Evolutionary conservation across 768 basidiomycete species (phyloP).

Genomic region (Cantharellus anzutake): DNA sequence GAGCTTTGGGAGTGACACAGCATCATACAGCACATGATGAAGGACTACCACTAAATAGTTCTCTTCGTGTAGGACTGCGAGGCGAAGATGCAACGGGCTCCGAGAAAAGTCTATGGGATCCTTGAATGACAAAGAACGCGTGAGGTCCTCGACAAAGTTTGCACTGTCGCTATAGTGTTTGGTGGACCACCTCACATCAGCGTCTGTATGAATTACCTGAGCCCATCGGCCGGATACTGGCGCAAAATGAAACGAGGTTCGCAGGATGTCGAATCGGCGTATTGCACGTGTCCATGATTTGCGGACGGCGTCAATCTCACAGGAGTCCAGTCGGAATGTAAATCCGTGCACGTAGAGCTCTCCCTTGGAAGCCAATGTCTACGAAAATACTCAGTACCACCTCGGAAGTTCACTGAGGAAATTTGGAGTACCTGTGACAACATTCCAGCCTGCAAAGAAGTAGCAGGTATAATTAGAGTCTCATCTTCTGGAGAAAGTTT

Average conservation of each 20-base stretch:
- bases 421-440: conserved; percentile 24
- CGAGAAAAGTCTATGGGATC: neutral
- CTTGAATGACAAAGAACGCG: neutral
- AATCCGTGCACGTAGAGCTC: conserved; percentile 18
- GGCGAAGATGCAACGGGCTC: neutral
- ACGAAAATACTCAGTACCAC: neutral
- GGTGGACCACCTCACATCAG: neutral
- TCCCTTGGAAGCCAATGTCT: neutral
- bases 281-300: conserved; percentile 21
- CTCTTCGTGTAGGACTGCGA: neutral
- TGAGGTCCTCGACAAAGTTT: neutral
- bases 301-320: conserved; percentile 16
- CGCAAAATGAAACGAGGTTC: conserved; percentile 30
- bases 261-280: conserved; percentile 21
- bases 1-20: neutral
- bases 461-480: conserved; percentile 22
- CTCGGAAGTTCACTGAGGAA: neutral
- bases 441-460: conserved; percentile 30
- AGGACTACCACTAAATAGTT: neutral
- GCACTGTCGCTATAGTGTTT: neutral
- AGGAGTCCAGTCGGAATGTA: conserved; percentile 10
- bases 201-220: conserved; percentile 15
- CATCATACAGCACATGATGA: neutral
- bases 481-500: conserved; percentile 17
- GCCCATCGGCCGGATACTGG: conserved; percentile 18